Base-by-base conservation (phyloP, 495 filamentous ascomycete genomes). In the Podospora pseudoanserina region DNA sequence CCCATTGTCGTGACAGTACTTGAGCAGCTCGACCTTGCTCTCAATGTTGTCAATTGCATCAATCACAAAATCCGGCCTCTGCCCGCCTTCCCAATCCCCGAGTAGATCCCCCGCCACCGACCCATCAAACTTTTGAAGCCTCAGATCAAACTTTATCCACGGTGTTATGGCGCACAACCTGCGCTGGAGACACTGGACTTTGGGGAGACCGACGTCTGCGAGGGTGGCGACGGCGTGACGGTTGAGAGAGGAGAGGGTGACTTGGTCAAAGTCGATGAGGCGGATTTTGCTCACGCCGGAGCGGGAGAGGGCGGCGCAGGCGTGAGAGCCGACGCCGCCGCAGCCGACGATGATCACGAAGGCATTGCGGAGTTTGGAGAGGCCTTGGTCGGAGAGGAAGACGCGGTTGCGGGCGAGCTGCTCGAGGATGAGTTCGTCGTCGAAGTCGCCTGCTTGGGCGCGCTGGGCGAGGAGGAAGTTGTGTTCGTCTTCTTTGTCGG, bases 11-110 rank as follows among this genome's bases (percentile, higher is more conserved):
- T 92, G 82, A 78, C 95, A 99, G 77, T 96, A 97, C 77, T 91
- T 87, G 64, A 99, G 82, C 65, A 99, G 77, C 64, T 91, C 90
- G 18, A 98, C 95, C 80, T 99, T 99, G 63, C 92, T 96, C 26
- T 94, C 90, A 68, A 98, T 97, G 76, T 99, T 98, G 74, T 99
- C 95, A 69, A 99, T 99, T 16, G 95, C 96, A 79, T 99, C 95
- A 27, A 99, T 87, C 5, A 99, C 89, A 69, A 89, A 99, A 72
- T 93, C 90, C 2, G 92, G 92, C 72, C 82, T 84, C 66, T 86
- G 87, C 16, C 85, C 86, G 7, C 82, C 84, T n/a, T 85, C 84
- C 88, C 89, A 91, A 0, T 84, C 78, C 2, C 74, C 86, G 61
- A 99, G 80, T 64, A 96, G 79, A 11, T 72, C 73, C 5, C 87